These are phyloP conservation scores for Ambrosia artemisiifolia DNA, from an alignment of 129 eudicot genomes.

Conservation along the genomic window DNA sequence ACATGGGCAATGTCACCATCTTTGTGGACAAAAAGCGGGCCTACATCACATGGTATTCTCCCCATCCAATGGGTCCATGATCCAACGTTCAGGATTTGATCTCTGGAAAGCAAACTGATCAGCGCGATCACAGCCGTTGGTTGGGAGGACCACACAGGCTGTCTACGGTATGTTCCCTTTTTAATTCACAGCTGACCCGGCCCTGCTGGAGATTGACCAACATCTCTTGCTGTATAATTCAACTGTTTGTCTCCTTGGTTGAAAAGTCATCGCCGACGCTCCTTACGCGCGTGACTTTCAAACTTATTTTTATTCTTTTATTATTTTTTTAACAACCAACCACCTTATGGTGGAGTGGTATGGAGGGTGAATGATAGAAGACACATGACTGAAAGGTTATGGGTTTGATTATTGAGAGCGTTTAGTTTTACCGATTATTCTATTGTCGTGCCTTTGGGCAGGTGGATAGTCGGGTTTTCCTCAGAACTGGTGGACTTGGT, in stretches of 20 bases:
- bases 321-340: too few relatives aligned
- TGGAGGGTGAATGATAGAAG: too few relatives aligned
- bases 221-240: conserved; percentile 34
- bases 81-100: conserved; percentile 35
- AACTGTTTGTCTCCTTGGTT: conserved; percentile 34
- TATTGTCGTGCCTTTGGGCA: too few relatives aligned
- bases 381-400: too few relatives aligned
- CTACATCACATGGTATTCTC: conserved; percentile 47
- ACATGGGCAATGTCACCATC: conserved; percentile 48
- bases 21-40: conserved; percentile 37
- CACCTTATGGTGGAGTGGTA: too few relatives aligned
- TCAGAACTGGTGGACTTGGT: too few relatives aligned
- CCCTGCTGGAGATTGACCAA: conserved; percentile 40
- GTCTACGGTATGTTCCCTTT: conserved; percentile 51
- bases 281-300: conserved; percentile 23
- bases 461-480: too few relatives aligned
- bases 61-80: conserved; percentile 20
- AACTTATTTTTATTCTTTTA: background rate
- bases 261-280: conserved; percentile 14
- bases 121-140: conserved; percentile 46
- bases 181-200: conserved; percentile 26
- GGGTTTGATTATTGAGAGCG: too few relatives aligned
- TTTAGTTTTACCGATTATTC: too few relatives aligned
- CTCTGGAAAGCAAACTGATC: background rate
- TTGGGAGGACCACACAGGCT: conserved; percentile 39